Conservation (phyloP, 2,329 filamentous ascomycete species). For the Chrysosporium keratinophilum region DNA sequence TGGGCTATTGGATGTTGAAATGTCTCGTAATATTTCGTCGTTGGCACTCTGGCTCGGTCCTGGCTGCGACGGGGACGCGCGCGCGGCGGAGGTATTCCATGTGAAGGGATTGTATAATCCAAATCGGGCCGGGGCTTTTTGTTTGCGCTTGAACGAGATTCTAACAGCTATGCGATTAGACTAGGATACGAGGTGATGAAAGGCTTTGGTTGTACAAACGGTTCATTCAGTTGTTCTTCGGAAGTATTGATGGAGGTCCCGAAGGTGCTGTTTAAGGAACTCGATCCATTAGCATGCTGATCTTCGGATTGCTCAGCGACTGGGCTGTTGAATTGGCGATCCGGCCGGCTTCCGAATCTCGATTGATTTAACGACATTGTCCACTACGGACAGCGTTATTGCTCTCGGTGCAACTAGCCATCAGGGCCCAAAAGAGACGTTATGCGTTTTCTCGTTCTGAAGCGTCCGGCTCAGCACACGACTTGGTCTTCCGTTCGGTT, state of each 20-base stretch:
- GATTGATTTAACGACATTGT: constrained; percentile 15
- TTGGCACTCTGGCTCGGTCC: constrained; percentile 13
- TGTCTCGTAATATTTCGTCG: constrained; percentile 16
- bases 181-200: constrained; percentile 2
- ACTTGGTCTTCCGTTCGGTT: neutral
- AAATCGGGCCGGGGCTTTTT: constrained; percentile 32
- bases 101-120: constrained; percentile 33
- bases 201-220: constrained; percentile 21
- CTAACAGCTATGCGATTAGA: constrained; percentile 17
- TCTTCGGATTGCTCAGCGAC: neutral
- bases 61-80: neutral
- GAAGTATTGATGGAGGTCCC: neutral
- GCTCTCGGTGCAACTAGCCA: constrained; percentile 3
- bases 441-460: neutral
- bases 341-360: constrained; percentile 7
- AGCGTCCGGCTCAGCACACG: neutral
- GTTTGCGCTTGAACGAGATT: constrained; percentile 37
- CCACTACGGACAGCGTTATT: constrained; percentile 13
- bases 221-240: constrained; percentile 26
- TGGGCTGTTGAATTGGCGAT: neutral
- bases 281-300: neutral
- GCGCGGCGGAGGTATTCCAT: constrained; percentile 15
- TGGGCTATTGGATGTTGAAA: constrained; percentile 17
- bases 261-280: neutral
- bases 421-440: neutral